These are phyloP conservation scores for Xylariaceae sp. DNA, from an alignment of 2,329 filamentous ascomycete genomes.

Conservation along the genomic window DNA sequence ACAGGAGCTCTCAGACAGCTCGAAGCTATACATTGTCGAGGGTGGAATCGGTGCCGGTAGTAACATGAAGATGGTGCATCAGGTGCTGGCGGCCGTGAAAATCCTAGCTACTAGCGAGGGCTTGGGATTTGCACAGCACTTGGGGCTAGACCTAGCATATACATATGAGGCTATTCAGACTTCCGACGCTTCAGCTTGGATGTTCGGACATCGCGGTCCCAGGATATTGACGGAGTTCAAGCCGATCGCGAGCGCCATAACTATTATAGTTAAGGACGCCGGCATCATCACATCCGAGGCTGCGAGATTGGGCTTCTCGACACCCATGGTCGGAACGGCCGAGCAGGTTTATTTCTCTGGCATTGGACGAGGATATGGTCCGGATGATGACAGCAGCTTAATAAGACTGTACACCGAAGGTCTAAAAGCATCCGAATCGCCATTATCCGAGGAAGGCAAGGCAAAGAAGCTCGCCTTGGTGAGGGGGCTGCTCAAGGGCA, in stretches of 20 bases:
- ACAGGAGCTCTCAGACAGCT: slow-evolving; percentile 65
- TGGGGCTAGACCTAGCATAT: slow-evolving; percentile 57
- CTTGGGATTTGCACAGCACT: slow-evolving; percentile 63
- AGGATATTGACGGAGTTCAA: slow-evolving; percentile 61
- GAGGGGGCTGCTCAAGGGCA: slow-evolving; percentile 49
- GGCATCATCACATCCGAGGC: slow-evolving; percentile 73
- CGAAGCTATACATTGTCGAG: slow-evolving; percentile 67
- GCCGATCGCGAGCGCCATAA: slow-evolving; percentile 64
- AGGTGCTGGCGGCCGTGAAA: slow-evolving; percentile 68
- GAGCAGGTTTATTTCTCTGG: slow-evolving; percentile 71
- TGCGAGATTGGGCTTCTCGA: slow-evolving; percentile 62
- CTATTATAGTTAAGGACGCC: slow-evolving; percentile 67
- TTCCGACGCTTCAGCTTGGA: slow-evolving; percentile 64
- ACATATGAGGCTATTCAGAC: slow-evolving; percentile 53
- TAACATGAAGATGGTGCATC: slow-evolving; percentile 69
- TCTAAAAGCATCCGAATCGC: slow-evolving; percentile 41
- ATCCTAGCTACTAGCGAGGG: slow-evolving; percentile 67
- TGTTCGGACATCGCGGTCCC: slow-evolving; percentile 65
- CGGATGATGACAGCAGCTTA: slow-evolving; percentile 53
- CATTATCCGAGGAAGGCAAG: slow-evolving; percentile 41
- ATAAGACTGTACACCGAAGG: slow-evolving; percentile 52
- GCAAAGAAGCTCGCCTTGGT: slow-evolving; percentile 50
- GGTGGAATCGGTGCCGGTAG: slow-evolving; percentile 66
- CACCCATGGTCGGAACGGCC: slow-evolving; percentile 65
- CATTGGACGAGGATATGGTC: slow-evolving; percentile 61